Percentiles rank a stretch among this genome's conserved stretches.
Evolutionary conservation across 202 grass and related monocot species (phyloP).

Genomic region (Panicum hallii): DNA sequence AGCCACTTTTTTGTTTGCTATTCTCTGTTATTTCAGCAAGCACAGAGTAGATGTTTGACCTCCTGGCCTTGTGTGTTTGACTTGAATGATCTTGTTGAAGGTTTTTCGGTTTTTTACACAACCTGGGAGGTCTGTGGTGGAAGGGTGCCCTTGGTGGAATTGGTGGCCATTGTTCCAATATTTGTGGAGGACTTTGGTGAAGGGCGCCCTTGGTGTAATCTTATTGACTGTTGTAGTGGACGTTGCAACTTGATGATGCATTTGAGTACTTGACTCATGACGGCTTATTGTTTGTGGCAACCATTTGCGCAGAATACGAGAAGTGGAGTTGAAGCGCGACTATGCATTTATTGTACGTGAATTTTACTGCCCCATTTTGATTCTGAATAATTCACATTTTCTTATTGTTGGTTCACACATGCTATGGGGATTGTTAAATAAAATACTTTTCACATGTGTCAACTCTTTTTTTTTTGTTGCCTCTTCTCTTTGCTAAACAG

Average conservation of each 20-base stretch:
- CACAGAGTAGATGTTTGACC: constrained; percentile 51
- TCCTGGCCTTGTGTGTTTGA: constrained; percentile 65
- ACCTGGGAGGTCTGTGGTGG: constrained; percentile 90
- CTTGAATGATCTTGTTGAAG: constrained; percentile 99
- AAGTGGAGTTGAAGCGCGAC: constrained; percentile 99
- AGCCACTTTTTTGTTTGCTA: constrained; percentile 6
- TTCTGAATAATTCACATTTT: not conserved
- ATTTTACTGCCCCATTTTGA: constrained; percentile 26
- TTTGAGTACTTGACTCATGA: constrained; percentile 78
- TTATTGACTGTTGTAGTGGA: constrained; percentile 89
- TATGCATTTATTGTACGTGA: constrained; percentile 96
- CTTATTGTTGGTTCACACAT: not conserved
- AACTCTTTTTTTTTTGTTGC: not conserved
- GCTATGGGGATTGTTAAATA: not conserved
- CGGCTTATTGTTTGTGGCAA: constrained; percentile 89
- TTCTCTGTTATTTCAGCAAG: constrained; percentile 49
- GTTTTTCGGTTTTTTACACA: constrained; percentile 96
- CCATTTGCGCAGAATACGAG: constrained; percentile 96
- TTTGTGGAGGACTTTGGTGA: constrained; percentile 87
- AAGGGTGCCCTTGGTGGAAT: constrained; percentile 92
- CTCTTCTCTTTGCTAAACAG: constrained; percentile 48
- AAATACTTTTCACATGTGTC: constrained; percentile 36
- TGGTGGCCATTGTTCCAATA: constrained; percentile 87
- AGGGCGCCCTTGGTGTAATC: constrained; percentile 87
- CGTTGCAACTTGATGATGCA: constrained; percentile 69